Base-by-base conservation (phyloP, 805 yeast species). In the Hanseniaspora mollemarum region DNA sequence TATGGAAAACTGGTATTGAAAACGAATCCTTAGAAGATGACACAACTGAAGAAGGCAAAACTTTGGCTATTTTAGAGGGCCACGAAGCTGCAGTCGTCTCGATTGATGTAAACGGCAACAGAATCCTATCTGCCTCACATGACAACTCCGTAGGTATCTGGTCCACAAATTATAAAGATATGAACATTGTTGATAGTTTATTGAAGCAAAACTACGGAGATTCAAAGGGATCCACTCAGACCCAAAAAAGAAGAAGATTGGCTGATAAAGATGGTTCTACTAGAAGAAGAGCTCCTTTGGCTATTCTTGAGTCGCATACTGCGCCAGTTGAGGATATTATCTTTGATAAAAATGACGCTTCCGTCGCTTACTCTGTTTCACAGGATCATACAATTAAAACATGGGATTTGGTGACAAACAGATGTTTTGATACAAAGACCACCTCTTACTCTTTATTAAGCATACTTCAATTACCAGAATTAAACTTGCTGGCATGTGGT, bases 341-440 rank as follows among this genome's bases (percentile, higher is more conserved):
- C 13, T 86, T 87, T 62, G 95, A 85, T 60, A 62, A 71, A 2
- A 68, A 70, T 19, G 97, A 90, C 64, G 56, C 73, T 41, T 76
- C 94, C 0, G 95, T 90, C 4, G 95, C 82, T 10, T 90, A 92
- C 67, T 87, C 97, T 0, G 95, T 85, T 1, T 83, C 96, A 5
- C 96, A 87, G 64, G 97, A 92, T 68, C 98, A 92, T 64, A 79
- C 95, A 0, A 79, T 92, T 56, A 83, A 84, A 61, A 92, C 98
- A 0, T 92, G 97, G 97, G 98, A 92, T 71, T 71, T 92, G 59
- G 83, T 86, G 16, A 88, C 96, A 1, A 71, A 84, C 12, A 76
- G 85, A 56, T 78, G 87, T 59, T 83, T 92, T 26, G 96, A 87
- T 62, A 84, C 96, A 3, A 81, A 83, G 66, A 76, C 83, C 19